These are phyloP conservation scores for Fraxinus xanthoxyloides DNA, from an alignment of 305 asterid species.

Conservation along the genomic window DNA sequence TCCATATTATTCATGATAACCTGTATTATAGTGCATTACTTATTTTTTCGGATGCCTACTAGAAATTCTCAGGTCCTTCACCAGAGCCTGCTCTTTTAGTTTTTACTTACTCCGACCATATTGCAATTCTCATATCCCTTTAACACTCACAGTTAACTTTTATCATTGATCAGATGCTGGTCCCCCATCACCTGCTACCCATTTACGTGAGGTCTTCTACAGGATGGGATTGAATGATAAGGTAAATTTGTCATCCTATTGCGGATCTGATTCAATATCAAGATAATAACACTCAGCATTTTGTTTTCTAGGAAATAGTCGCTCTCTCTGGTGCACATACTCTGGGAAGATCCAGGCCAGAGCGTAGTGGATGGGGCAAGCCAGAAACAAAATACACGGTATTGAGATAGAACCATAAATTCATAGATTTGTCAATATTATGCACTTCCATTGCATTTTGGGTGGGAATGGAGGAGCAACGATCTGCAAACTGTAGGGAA, in stretches of 20 bases:
- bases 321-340: constrained; percentile 99
- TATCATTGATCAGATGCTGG: constrained; percentile 71
- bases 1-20: background rate
- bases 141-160: constrained; percentile 16
- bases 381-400: constrained; percentile 93
- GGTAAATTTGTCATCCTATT: constrained; percentile 41
- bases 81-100: constrained; percentile 3
- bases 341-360: constrained; percentile 93
- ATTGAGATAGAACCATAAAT: constrained; percentile 9
- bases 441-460: background rate
- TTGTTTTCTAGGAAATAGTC: constrained; percentile 74
- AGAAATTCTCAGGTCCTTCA: background rate
- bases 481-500: background rate
- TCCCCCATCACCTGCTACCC: constrained; percentile 92
- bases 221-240: constrained; percentile 87
- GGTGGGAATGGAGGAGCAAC: background rate
- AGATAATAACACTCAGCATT: background rate
- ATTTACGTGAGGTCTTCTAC: constrained; percentile 86
- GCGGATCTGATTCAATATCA: constrained; percentile 13
- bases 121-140: constrained; percentile 8
- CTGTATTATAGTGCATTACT: background rate
- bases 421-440: constrained; percentile 6
- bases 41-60: background rate
- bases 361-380: constrained; percentile 98
- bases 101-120: constrained; percentile 2